Evolutionary conservation across 1,284 basidiomycete species (phyloP).

Genomic region (Leccinum huronense): DNA sequence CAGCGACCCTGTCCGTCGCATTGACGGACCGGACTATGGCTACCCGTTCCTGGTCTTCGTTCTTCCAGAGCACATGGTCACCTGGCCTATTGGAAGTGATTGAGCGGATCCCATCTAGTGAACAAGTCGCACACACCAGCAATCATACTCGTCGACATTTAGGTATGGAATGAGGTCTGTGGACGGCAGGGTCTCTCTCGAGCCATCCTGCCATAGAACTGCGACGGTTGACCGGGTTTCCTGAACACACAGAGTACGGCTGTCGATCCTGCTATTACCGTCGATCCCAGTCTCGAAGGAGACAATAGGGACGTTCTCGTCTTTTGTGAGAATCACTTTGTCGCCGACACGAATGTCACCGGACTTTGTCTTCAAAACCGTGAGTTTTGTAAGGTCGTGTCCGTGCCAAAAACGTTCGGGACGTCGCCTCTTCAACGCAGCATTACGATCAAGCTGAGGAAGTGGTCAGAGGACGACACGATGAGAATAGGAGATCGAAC

Average conservation of each 20-base stretch:
- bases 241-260: constrained; percentile 62
- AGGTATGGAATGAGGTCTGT: constrained; percentile 76
- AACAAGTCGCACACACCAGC: constrained; percentile 55
- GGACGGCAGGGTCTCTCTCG: constrained; percentile 56
- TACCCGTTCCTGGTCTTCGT: constrained; percentile 62
- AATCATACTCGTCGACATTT: constrained; percentile 83
- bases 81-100: constrained; percentile 66
- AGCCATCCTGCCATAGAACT: constrained; percentile 91
- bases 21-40: constrained; percentile 83
- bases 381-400: constrained; percentile 63
- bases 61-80: constrained; percentile 86
- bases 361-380: constrained; percentile 58
- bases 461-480: constrained; percentile 9
- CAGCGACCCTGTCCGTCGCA: constrained; percentile 69
- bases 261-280: constrained; percentile 44
- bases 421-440: constrained; percentile 57
- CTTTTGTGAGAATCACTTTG: constrained; percentile 55
- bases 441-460: constrained; percentile 54
- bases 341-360: constrained; percentile 72
- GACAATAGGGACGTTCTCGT: constrained; percentile 48
- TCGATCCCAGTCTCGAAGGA: constrained; percentile 53
- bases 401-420: constrained; percentile 79
- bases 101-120: constrained; percentile 7
- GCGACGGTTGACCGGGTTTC: constrained; percentile 69
- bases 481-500: constrained; percentile 42